Evolutionary conservation across 2,329 filamentous ascomycete genomes (phyloP).

Genomic region (Rutstroemia sp.): DNA sequence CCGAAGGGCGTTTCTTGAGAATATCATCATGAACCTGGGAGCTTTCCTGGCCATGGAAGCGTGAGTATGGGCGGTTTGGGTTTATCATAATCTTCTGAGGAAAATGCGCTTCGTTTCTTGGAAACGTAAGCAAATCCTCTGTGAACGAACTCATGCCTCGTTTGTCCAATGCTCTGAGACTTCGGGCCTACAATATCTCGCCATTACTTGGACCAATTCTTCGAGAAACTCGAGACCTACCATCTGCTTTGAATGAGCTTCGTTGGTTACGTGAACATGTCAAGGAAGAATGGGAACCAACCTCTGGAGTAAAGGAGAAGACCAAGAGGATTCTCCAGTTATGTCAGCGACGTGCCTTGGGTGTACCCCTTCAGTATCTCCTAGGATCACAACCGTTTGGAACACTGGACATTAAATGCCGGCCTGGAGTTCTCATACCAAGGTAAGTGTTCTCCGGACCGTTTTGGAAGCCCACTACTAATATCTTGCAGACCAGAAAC

Average conservation of each 20-base stretch:
- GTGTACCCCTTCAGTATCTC: constrained; percentile 82
- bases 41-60: too few species aligned
- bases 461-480: background rate
- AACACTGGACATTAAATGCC: constrained; percentile 68
- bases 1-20: too few species aligned
- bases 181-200: constrained; percentile 45
- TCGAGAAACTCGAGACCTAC: constrained; percentile 53
- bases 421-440: constrained; percentile 76
- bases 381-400: constrained; percentile 87
- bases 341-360: constrained; percentile 44
- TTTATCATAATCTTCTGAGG: too few species aligned
- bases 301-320: constrained; percentile 11
- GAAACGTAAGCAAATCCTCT: too few species aligned
- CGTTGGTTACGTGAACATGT: constrained; percentile 64
- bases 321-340: constrained; percentile 31
- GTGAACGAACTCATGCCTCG: constrained; percentile 46
- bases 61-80: too few species aligned
- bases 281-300: constrained; percentile 17
- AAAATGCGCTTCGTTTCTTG: too few species aligned
- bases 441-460: constrained; percentile 38
- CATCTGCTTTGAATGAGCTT: constrained; percentile 60
- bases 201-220: constrained; percentile 54
- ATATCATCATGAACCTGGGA: too few species aligned
- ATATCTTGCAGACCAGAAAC: constrained; percentile 51
- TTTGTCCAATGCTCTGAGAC: constrained; percentile 49